These are phyloP conservation scores for Fistulifera solaris DNA, from an alignment of 108 stramenopile genomes.

Conservation along the genomic window DNA sequence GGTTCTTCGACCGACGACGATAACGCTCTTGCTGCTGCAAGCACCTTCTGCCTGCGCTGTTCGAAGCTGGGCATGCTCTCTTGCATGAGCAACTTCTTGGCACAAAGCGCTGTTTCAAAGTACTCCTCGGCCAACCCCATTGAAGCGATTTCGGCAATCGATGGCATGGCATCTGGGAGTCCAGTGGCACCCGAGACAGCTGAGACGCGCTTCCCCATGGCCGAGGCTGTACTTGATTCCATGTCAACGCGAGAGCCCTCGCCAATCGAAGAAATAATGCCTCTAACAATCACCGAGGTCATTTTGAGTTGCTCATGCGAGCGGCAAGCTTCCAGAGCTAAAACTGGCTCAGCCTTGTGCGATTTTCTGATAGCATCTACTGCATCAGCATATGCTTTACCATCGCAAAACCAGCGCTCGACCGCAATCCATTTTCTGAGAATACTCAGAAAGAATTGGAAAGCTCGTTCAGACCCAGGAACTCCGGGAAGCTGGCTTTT, in stretches of 20 bases:
- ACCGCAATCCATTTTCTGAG: constrained; percentile 75
- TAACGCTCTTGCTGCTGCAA: constrained; percentile 40
- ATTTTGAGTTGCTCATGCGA: constrained; percentile 73
- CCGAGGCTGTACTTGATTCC: constrained; percentile 26
- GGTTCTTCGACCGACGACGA: constrained; percentile 18
- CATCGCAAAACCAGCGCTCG: constrained; percentile 83
- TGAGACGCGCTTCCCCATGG: constrained; percentile 37
- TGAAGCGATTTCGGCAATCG: constrained; percentile 87
- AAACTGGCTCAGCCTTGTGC: constrained; percentile 51
- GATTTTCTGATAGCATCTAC: constrained; percentile 80
- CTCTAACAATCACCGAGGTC: constrained; percentile 54
- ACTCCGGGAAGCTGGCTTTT: constrained; percentile 45
- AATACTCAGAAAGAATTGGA: constrained; percentile 54
- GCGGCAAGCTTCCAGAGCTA: constrained; percentile 75
- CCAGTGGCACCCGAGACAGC: constrained; percentile 68
- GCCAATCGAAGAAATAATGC: constrained; percentile 78
- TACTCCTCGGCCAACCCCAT: constrained; percentile 74
- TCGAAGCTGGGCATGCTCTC: constrained; percentile 87
- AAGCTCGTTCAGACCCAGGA: constrained; percentile 72
- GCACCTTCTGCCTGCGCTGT: constrained; percentile 51
- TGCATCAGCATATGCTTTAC: constrained; percentile 80
- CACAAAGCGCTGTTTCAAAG: constrained; percentile 66
- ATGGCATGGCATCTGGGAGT: constrained; percentile 64
- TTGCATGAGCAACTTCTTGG: constrained; percentile 85
- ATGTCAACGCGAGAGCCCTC: constrained; percentile 53